Conservation (phyloP, 495 filamentous ascomycete species). For the Copromyces sp. region DNA sequence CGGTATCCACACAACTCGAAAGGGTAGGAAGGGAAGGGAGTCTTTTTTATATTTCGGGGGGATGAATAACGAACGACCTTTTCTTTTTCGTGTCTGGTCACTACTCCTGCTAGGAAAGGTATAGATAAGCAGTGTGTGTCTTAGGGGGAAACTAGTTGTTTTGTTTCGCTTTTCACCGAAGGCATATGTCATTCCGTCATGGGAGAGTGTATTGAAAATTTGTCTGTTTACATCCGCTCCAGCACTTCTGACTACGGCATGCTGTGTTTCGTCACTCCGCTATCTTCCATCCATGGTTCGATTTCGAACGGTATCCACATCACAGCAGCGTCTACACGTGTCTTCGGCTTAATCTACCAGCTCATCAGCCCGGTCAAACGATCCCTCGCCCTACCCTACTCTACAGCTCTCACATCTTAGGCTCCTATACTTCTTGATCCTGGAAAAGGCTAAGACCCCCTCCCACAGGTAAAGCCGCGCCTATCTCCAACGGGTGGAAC, state of each 20-base stretch:
- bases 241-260: neutral
- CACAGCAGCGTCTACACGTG: neutral
- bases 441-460: too few relatives aligned
- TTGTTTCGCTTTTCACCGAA: slow-evolving; percentile 9
- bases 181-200: neutral
- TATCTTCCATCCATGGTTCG: neutral
- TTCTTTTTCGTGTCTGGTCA: slow-evolving; percentile 18
- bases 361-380: neutral
- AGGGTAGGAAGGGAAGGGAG: slow-evolving; percentile 5
- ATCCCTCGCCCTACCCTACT: neutral
- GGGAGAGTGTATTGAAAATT: neutral
- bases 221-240: neutral
- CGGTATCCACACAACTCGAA: neutral
- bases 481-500: neutral
- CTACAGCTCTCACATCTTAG: neutral
- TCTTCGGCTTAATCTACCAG: neutral
- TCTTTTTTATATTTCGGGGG: slow-evolving; percentile 13
- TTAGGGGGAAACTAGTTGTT: slow-evolving; percentile 9
- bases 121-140: slow-evolving; percentile 20
- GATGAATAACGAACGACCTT: slow-evolving; percentile 21
- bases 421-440: neutral
- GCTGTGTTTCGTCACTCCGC: neutral
- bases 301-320: neutral
- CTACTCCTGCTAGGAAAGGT: slow-evolving; percentile 14
- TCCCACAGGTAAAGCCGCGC: neutral